Evolutionary conservation across 495 filamentous ascomycete species (phyloP), one percentile per base, ranked within the genome.

Genomic region (Penicillium steckii): DNA sequence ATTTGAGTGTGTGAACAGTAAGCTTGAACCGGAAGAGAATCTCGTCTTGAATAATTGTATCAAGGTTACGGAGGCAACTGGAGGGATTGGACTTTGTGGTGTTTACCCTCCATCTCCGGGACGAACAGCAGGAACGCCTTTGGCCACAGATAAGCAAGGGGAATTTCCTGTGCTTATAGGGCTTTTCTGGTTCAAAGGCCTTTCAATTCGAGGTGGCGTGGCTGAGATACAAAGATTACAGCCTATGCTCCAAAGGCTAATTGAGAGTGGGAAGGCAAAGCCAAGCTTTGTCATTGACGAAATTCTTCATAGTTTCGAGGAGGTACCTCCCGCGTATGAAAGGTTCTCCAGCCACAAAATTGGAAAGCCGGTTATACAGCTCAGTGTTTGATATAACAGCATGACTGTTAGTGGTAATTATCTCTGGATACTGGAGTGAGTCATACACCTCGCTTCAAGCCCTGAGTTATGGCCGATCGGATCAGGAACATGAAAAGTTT

Each of bases 1-100:
- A 2, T 50, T 46, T 17, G 57, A 60, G 29, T 30, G 45, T 26
- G 35, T 56, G 18, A 56, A 56, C 33, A 44, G 40, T 15, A 44
- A 45, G 18, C 29, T 52, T 4, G 44, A 41, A 2, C 27, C 38
- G n/a, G 40, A 52, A 23, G 32, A 41, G 19, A 42, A 52, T 17
- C 27, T 52, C 13, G 44, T 52, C 22, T 45, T 52, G n/a, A 27
- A 29, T 13, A 52, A 52, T 33, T 45, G 44, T 41, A 23, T 52
- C 24, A 42, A 27, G 23, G 40, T 45, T 25, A 52, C 49, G 24
- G 30, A 41, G 21, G 15, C 49, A 15, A 42, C 40, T 6, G 49
- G 49, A 3, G 49, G 49, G 26, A 24, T 52, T 41, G 49, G 49
- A 9, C 44, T 42, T 26, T 41, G 44, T 26, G 49, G 49, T 8